phyloP scores from a whole-genome alignment of 495 filamentous ascomycete species.

The Saxophila tyrrhenica region DNA sequence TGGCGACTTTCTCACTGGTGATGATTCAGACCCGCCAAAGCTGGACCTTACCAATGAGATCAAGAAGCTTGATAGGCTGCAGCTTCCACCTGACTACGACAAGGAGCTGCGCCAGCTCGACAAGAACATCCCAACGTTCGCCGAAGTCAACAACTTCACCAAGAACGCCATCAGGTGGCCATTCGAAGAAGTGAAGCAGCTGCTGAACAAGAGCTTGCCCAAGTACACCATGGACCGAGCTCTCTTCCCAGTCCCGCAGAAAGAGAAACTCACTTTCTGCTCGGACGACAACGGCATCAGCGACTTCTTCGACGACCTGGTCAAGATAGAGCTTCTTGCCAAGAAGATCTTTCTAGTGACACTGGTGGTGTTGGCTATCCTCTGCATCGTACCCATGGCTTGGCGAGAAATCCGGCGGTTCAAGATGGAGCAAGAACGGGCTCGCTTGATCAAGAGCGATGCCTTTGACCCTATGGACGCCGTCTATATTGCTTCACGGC shows the following conservation, averaged over 20 bases:
- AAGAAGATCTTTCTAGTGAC: conserved; percentile 64
- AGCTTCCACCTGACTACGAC: conserved; percentile 55
- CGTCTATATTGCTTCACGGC: conserved; percentile 74
- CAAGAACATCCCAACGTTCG: conserved; percentile 67
- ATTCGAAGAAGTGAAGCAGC: conserved; percentile 60
- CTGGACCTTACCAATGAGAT: conserved; percentile 51
- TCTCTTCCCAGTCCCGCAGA: conserved; percentile 67
- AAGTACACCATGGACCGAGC: conserved; percentile 65
- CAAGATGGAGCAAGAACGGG: conserved; percentile 56
- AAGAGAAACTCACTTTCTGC: conserved; percentile 77
- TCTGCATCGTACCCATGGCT: conserved; percentile 65
- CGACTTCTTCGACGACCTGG: conserved; percentile 69
- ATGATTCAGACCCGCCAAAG: conserved; percentile 32
- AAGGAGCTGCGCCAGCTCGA: conserved; percentile 57
- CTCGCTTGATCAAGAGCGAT: conserved; percentile 52
- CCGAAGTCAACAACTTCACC: conserved; percentile 66
- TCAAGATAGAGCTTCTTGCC: conserved; percentile 47
- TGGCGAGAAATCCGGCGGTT: conserved; percentile 71
- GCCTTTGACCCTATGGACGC: conserved; percentile 75
- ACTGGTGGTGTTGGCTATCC: conserved; percentile 54
- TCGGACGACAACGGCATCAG: conserved; percentile 71
- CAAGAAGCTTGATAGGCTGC: conserved; percentile 52
- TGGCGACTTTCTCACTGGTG: conserved; percentile 29
- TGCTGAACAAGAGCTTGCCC: conserved; percentile 54
- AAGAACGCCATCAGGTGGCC: conserved; percentile 59